Conservation (phyloP, 805 yeast species). For the Saccharomycopsis sp. region DNA sequence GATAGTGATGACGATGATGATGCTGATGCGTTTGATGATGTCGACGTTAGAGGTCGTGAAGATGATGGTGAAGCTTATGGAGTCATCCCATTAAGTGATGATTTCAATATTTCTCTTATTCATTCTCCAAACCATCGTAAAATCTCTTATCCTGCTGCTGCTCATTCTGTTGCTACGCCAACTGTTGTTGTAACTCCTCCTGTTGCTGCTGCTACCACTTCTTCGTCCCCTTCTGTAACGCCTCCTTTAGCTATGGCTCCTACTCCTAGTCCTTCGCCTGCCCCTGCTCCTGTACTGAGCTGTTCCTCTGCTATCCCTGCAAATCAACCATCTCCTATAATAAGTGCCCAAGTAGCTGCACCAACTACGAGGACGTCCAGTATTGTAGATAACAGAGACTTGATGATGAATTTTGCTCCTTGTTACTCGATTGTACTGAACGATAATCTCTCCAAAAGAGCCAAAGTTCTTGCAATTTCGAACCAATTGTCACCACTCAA, state of each 20-base stretch:
- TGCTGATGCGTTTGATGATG: not conserved
- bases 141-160: conserved; percentile 9
- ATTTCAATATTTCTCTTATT: not conserved
- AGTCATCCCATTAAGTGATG: not conserved
- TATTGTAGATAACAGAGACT: not conserved
- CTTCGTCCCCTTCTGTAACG: conserved; percentile 3
- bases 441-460: not conserved
- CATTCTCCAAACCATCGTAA: not conserved
- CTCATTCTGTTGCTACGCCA: not conserved
- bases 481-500: not conserved
- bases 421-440: not conserved
- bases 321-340: not conserved
- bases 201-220: conserved; percentile 7
- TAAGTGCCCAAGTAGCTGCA: too few species aligned
- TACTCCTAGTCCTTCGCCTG: conserved; percentile 8
- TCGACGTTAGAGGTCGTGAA: not conserved
- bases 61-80: not conserved
- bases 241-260: not conserved
- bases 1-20: not conserved
- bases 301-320: not conserved
- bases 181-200: too few species aligned
- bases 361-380: not conserved
- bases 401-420: not conserved
- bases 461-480: not conserved
- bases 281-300: conserved; percentile 1